A percentile compares a stretch with the other conserved stretches of the same genome.
phyloP scores from a whole-genome alignment of 2,329 filamentous ascomycete species.

The Diaporthe nobilis region DNA sequence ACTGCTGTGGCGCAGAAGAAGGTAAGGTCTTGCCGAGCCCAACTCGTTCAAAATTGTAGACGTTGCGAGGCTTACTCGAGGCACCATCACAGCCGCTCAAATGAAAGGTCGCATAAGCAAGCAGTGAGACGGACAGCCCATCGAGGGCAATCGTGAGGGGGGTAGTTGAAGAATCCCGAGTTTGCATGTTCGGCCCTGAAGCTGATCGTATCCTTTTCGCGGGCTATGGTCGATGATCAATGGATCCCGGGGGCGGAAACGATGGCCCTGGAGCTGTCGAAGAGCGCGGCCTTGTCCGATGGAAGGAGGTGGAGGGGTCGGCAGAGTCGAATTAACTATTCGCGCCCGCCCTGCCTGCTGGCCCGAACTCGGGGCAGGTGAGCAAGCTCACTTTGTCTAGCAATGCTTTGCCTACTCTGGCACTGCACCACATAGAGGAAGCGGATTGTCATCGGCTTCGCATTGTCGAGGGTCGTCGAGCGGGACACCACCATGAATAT shows the following conservation, averaged over 20 bases:
- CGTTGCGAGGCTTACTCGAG: conserved; percentile 2
- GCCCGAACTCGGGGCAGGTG: neutral
- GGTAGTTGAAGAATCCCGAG: neutral
- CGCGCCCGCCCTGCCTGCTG: neutral
- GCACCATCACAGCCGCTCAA: neutral
- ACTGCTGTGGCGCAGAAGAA: neutral
- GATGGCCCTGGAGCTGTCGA: conserved; percentile 23
- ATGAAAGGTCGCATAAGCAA: neutral
- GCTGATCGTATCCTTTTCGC: conserved; percentile 9
- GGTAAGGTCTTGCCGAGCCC: conserved; percentile 11
- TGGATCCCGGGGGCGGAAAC: conserved; percentile 31
- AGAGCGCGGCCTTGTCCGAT: conserved; percentile 28
- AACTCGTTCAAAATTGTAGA: neutral
- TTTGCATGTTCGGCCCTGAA: neutral
- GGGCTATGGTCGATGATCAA: conserved; percentile 32
- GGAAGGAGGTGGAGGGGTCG: conserved; percentile 1
- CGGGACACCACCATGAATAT: conserved; percentile 32
- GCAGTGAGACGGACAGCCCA: neutral
- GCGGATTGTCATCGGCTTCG: conserved; percentile 9
- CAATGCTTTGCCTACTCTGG: neutral
- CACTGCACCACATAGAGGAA: conserved; percentile 2
- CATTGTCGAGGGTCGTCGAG: neutral
- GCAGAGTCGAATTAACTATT: conserved; percentile 1
- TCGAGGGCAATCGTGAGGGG: neutral
- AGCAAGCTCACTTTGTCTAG: neutral